Evolutionary conservation across 306 rosid genomes (phyloP), one percentile per base, ranked within the genome.

Genomic region (Prosopis cineraria): DNA sequence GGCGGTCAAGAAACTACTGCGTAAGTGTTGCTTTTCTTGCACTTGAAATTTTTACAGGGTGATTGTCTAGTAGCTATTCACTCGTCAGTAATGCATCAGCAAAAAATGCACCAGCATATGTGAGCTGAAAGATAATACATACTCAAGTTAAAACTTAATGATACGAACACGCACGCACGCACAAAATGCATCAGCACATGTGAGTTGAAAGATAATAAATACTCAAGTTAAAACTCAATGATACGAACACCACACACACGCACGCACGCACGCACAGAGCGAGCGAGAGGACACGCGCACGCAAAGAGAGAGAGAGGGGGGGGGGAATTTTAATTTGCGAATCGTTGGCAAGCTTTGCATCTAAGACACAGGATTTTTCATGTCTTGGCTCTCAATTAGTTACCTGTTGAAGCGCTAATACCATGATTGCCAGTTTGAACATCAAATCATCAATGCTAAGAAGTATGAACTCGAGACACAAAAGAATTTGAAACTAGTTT

Each of bases 1-100:
- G 99, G 99, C 39, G 99, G 99, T 79, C 99, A 95, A 91, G 99
- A 95, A 84, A 95, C 98, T 20, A 93, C 98, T 10, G 94, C 97
- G 98, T 95, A 82, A 88, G 93, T 55, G 6, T 36, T 33, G 16
- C 12, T 10, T 25, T 66, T 63, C 11, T 55, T 16, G 1, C 36
- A 11, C 12, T 7, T 31, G 7, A 7, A 16, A 19, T 19, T 13
- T 59, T 45, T 24, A 14, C 30, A 30, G 17, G 10, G 29, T 74
- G 19, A 31, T 40, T 55, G 62, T 55, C 62, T 55, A 9, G 5
- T 24, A 9, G 59, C 20, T 52, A 52, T n/a, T n/a, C n/a, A 50
- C 22, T n/a, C 3, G 53, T 73, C 53, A 7, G 43, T 19, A 36
- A 27, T 27, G 19, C 20, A 7, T 45, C 19, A 17, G n/a, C n/a